Evolutionary conservation across 164 flowering plant species (phyloP), one percentile per base, ranked within the genome.

Genomic region (Nymphaea thermarum): DNA sequence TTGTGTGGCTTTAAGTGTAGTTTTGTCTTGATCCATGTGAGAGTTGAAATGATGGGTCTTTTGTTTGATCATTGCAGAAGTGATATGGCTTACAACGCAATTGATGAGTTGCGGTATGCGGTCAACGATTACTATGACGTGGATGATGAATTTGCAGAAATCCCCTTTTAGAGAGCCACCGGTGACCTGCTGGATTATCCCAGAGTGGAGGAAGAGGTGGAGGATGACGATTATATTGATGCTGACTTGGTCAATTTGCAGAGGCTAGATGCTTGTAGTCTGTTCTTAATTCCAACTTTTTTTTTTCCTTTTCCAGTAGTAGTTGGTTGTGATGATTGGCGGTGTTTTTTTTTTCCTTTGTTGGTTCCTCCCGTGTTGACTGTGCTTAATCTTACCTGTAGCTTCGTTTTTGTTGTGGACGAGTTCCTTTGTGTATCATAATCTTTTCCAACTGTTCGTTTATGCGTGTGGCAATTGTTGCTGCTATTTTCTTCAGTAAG

Each of bases 41-140:
- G 36, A 25, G 36, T 25, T 25, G 36, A 1, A 25, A 25, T 25
- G 36, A 25, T 25, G 36, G 36, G 36, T 25, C 36, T 25, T 25
- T 1, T 25, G 36, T 25, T 25, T 1, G 0, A 45, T 45, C 11
- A 2, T 45, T 45, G 53, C 53, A 45, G 66, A 5, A 64, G 66
- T 4, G 66, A 16, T n/a, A 90, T 90, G 94, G 87, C 77, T 4
- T 80, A 80, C 25, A 82, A 79, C 67, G 78, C 77, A 41, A 82
- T 75, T 71, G 76, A 79, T 45, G 88, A 86, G 44, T 82, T 87
- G 47, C 87, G 82, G 17, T 81, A 83, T 75, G 61, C 80, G 5
- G 84, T 68, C n/a, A 83, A 85, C 67, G 87, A 80, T 43, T 82
- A 78, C 69, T 80, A 68, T 67, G 84, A 82, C 73, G 67, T 75